Evolutionary conservation across 2,329 filamentous ascomycete species (phyloP), one percentile per base, ranked within the genome.

Genomic region (Ophiostoma montium): DNA sequence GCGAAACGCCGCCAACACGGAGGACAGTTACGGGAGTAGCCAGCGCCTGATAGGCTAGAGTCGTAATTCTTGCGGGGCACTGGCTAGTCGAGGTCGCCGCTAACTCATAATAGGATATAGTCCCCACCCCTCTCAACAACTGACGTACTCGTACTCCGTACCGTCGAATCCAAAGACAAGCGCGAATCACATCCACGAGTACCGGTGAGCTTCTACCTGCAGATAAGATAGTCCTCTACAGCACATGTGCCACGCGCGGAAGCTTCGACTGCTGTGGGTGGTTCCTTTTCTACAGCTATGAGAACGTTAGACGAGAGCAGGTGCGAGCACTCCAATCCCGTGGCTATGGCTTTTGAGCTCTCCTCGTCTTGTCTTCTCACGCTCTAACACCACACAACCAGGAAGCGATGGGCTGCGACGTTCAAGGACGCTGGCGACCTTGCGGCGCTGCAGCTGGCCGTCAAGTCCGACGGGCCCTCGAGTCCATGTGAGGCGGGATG

Each of bases 401-500:
- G 83, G 61, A 67, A 70, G 62, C 75, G 80, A 74, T 88, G 84
- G 84, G 69, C 76, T 58, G 69, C 72, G 57, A 79, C 82, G 35
- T 73, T 78, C 59, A 68, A 66, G 56, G 69, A 78, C 59, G 72
- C 74, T 56, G 67, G 70, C 49, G 75, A 71, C 58, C 67, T 84
- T 52, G 65, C 67, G n/a, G 74, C 80, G 52, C 68, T 88, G 49
- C 79, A 76, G 63, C 70, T 70, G 55, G 77, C 78, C n/a, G 72
- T 86, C 47, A 77, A 73, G 62, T 67, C 74, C 54, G 74, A 79
- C 57, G 74, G 75, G 16, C 63, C 73, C 15, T 63, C 64, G 11
- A 84, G 75, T 58, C 78, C 82, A 45, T 87, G 83, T 61, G 67
- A 80, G 48, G 70, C 79, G 43, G 87, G 86, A 13, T 77, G 88